phyloP scores from a whole-genome alignment of 371 early-diverging fungal species.

The Paraphysoderma sedebokerense region DNA sequence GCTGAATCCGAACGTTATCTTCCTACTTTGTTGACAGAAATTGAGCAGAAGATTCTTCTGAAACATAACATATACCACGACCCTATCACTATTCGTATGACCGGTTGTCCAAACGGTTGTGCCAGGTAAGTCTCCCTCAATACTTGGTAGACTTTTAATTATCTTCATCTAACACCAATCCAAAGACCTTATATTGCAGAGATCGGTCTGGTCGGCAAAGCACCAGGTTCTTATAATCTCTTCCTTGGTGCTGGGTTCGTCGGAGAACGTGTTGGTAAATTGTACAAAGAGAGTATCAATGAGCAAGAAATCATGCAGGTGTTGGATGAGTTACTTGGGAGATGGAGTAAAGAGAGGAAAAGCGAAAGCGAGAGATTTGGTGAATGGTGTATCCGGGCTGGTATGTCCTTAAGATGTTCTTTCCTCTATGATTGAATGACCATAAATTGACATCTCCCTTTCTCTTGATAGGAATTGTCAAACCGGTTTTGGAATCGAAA shows the following conservation, averaged over 20 bases:
- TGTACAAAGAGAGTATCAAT: slow-evolving; percentile 66
- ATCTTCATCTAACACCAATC: too few relatives aligned
- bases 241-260: slow-evolving; percentile 79
- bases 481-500: too few relatives aligned
- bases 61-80: too few relatives aligned
- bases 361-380: slow-evolving; percentile 73
- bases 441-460: background rate
- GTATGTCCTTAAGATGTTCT: slow-evolving; percentile 63
- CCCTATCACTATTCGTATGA: slow-evolving; percentile 86
- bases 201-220: slow-evolving; percentile 88
- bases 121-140: too few relatives aligned
- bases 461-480: too few relatives aligned
- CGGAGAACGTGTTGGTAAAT: slow-evolving; percentile 73
- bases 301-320: slow-evolving; percentile 68
- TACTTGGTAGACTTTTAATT: too few relatives aligned
- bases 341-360: slow-evolving; percentile 51
- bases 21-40: slow-evolving; percentile 53
- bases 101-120: slow-evolving; percentile 92
- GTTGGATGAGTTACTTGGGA: slow-evolving; percentile 59
- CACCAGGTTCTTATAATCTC: slow-evolving; percentile 79
- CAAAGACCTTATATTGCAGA: slow-evolving; percentile 86
- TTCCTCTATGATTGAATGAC: slow-evolving; percentile 41
- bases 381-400: slow-evolving; percentile 79
- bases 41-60: slow-evolving; percentile 61
- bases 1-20: slow-evolving; percentile 91